These are phyloP conservation scores for Chara braunii DNA, from an alignment of 139 green algal genomes.

Conservation along the genomic window DNA sequence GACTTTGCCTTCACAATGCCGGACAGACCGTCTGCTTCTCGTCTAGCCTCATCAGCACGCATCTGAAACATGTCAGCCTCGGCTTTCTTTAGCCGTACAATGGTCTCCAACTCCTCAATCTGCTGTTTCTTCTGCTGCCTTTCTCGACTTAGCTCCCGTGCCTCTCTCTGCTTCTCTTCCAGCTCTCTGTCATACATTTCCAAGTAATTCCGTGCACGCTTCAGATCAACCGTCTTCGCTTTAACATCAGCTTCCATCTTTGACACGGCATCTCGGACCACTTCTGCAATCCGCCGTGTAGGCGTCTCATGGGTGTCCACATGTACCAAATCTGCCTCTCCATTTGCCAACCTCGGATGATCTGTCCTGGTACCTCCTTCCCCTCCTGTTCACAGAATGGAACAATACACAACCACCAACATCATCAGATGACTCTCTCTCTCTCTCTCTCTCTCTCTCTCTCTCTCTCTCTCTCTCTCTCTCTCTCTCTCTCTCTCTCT, in stretches of 20 bases:
- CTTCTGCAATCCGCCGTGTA: not conserved
- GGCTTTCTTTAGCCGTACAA: conserved; percentile 9
- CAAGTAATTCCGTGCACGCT: not conserved
- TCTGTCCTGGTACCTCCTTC: too few relatives aligned
- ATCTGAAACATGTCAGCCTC: conserved; percentile 14
- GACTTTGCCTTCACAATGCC: conserved; percentile 2
- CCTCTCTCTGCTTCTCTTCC: conserved; percentile 12
- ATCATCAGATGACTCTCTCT: too few relatives aligned
- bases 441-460: too few relatives aligned
- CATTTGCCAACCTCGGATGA: too few relatives aligned
- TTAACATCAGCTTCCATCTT: conserved; percentile 14
- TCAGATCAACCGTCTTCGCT: not conserved
- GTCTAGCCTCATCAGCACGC: conserved; percentile 1
- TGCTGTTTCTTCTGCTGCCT: conserved; percentile 17
- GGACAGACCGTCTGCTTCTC: conserved; percentile 1
- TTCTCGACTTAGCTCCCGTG: not conserved
- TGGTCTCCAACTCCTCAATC: conserved; percentile 16
- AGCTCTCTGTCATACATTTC: conserved; percentile 26
- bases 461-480: too few relatives aligned
- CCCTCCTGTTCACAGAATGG: too few relatives aligned
- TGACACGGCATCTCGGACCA: conserved; percentile 7
- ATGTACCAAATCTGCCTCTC: too few relatives aligned
- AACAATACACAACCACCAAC: too few relatives aligned
- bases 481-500: too few relatives aligned
- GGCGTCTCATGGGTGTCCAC: too few relatives aligned